Evolutionary conservation across 1,139 yeast species (phyloP).

Genomic region (Eremothecium cymbalariae): DNA sequence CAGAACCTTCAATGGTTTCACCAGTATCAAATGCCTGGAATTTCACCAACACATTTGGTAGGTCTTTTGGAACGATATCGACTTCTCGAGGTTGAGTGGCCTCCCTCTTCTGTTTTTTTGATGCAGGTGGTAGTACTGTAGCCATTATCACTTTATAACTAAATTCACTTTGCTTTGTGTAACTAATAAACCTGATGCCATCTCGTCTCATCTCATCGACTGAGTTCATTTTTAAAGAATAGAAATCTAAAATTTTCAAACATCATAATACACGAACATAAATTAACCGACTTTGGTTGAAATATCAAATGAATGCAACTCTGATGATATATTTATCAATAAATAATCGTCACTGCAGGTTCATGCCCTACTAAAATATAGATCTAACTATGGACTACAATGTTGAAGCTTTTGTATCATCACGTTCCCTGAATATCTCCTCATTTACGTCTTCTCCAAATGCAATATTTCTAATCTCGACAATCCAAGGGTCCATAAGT

Average conservation of each 20-base stretch:
- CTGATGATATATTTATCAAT: too few relatives aligned
- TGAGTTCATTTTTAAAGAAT: not conserved
- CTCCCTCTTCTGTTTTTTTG: conserved; percentile 76
- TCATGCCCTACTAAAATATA: not conserved
- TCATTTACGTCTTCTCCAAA: conserved; percentile 38
- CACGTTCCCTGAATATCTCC: not conserved
- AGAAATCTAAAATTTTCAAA: conserved; percentile 3
- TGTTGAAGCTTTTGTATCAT: not conserved
- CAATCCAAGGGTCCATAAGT: conserved; percentile 85
- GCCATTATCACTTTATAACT: conserved; percentile 48
- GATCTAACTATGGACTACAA: too few relatives aligned
- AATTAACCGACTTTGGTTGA: too few relatives aligned
- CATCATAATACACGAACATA: conserved; percentile 2
- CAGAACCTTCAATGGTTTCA: conserved; percentile 71
- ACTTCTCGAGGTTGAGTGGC: conserved; percentile 79
- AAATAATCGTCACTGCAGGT: too few relatives aligned
- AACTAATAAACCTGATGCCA: too few relatives aligned
- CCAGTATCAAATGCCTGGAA: conserved; percentile 97
- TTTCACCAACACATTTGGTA: conserved; percentile 80
- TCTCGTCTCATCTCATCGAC: conserved; percentile 8
- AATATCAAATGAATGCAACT: too few relatives aligned
- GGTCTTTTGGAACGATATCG: conserved; percentile 62
- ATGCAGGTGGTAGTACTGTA: conserved; percentile 86
- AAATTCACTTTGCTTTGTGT: not conserved
- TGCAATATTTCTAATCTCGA: conserved; percentile 62